Evolutionary conservation across 306 rosid species (phyloP).

Genomic region (Trichosanthes truncata): DNA sequence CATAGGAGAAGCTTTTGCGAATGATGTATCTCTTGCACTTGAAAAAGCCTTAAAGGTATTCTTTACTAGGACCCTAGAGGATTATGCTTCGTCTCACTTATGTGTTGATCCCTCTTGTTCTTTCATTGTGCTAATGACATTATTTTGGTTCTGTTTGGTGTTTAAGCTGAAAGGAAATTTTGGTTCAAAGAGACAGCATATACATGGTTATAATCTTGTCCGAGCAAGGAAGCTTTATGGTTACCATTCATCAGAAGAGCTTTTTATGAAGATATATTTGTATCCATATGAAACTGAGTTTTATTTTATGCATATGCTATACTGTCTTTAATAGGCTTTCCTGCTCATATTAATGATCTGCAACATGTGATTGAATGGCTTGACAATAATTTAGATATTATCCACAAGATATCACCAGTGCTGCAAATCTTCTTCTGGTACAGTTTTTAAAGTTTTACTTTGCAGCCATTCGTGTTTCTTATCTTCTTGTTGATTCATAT

Average conservation of each 20-base stretch:
- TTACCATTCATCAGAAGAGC: constrained; percentile 75
- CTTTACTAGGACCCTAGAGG: constrained; percentile 14
- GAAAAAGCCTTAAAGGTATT: constrained; percentile 90
- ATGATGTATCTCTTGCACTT: constrained; percentile 43
- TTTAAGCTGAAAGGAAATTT: constrained; percentile 60
- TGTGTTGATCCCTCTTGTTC: constrained; percentile 2
- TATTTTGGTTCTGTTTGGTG: constrained; percentile 3
- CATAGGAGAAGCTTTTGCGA: constrained; percentile 52
- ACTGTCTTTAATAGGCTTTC: neutral
- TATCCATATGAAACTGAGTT: constrained; percentile 35
- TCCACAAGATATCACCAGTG: constrained; percentile 85
- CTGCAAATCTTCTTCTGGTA: constrained; percentile 89
- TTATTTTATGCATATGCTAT: constrained; percentile 50
- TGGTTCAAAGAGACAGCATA: constrained; percentile 61
- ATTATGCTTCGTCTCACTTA: constrained; percentile 4
- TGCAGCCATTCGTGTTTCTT: neutral
- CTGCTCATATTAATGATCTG: neutral
- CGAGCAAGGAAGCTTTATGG: constrained; percentile 79
- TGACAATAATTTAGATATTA: constrained; percentile 66
- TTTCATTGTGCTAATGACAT: neutral
- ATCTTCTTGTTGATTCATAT: neutral
- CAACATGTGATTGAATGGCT: constrained; percentile 28
- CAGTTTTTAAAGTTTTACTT: constrained; percentile 4
- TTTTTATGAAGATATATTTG: constrained; percentile 83
- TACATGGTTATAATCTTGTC: constrained; percentile 84